A percentile compares a stretch with the other conserved stretches of the same genome.
Conservation (phyloP, 306 rosid genomes). For the Cucurbita argyrosperma region DNA sequence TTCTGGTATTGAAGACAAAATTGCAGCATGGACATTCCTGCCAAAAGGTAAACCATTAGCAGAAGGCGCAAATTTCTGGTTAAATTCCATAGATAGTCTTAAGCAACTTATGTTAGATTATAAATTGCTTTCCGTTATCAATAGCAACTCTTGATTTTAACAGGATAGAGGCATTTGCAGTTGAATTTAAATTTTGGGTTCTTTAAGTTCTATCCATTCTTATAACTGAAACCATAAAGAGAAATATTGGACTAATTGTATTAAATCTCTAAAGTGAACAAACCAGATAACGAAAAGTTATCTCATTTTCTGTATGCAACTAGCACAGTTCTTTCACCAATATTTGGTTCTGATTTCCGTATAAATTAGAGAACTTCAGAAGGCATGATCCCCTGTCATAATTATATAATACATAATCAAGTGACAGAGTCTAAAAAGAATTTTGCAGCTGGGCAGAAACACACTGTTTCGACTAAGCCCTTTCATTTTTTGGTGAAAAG, state of each 20-base stretch:
- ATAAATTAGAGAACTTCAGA: background rate
- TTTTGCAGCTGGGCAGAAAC: background rate
- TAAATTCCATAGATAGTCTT: background rate
- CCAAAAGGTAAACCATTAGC: slow-evolving; percentile 64
- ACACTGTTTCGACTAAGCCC: background rate
- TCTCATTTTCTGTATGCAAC: background rate
- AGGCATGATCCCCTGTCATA: background rate
- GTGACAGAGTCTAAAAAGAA: background rate
- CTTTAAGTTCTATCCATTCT: background rate
- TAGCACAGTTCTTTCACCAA: background rate
- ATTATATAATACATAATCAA: background rate
- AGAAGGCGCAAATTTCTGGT: background rate
- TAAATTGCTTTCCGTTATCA: background rate
- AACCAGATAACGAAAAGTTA: background rate
- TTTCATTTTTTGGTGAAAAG: background rate
- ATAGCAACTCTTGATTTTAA: too few species aligned
- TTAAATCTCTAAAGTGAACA: background rate
- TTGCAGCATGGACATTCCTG: slow-evolving; percentile 91
- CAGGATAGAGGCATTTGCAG: too few species aligned
- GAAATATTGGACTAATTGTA: background rate
- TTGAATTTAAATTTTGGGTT: background rate
- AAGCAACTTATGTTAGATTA: background rate
- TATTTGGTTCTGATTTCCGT: background rate
- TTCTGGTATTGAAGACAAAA: slow-evolving; percentile 87
- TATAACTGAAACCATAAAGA: background rate